Base-by-base conservation (phyloP, 2,329 filamentous ascomycete species). In the Aspergillus sp. region DNA sequence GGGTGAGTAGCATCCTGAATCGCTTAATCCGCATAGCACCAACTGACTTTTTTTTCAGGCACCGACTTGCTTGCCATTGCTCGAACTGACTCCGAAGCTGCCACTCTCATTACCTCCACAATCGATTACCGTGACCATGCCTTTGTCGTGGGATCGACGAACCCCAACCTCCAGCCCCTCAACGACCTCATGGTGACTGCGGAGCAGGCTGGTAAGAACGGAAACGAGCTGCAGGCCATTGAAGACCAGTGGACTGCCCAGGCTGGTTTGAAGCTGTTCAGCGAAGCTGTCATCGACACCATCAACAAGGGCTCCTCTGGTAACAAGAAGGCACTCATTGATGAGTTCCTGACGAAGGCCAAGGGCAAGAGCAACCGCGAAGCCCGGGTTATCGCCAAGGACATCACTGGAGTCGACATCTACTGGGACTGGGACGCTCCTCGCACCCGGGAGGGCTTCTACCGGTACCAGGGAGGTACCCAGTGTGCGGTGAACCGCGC, bases 361-460 rank as follows among this genome's bases (percentile, higher is more conserved):
- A 89, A 90, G 80, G 92, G 93, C 70, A 97, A 96, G 86, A 90
- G 87, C 81, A 92, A 96, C 79, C 71, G 80, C 36, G 94, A 97
- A 79, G 88, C 91, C 30, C 86, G 92, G 66, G 89, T 88, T 49
- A 85, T 96, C 68, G 93, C 95, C 52, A 89, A 88, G 73, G 82
- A 83, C 38, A 77, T 96, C 62, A 88, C 91, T 1, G 93, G 93
- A 59, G 82, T 86, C 6, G 92, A 96, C 67, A 83, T 98, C 71
- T 88, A 87, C 84, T 99, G 95, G 80, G 88, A 99, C 82, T 99
- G 95, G 95, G 93, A 98, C 60, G 82, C 89, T n/a, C 88, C 95
- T 21, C 84, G 95, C 63, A 98, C 95, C 19, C 86, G 95, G 57
- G 95, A 99, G 82, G 95, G 95, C 11, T 99, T 89, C 86, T 98